phyloP scores from a whole-genome alignment of 768 basidiomycete genomes.

The Lactarius indigo region DNA sequence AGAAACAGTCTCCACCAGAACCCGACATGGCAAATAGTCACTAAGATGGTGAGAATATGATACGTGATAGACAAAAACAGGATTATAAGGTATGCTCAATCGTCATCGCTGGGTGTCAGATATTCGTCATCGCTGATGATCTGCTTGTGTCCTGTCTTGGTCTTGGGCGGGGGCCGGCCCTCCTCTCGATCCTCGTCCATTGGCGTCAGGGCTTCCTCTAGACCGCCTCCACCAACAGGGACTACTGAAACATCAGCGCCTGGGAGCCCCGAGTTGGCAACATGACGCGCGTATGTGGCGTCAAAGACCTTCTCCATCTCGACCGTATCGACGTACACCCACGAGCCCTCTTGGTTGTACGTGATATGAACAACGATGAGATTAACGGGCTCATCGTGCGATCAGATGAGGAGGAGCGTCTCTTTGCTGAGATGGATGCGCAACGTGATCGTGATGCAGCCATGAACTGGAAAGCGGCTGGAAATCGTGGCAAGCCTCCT shows the following conservation, averaged over 20 bases:
- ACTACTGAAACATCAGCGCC: too few species aligned
- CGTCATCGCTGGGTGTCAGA: conserved; percentile 74
- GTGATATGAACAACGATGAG: conserved; percentile 92
- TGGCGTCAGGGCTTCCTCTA: too few species aligned
- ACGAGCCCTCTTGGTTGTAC: conserved; percentile 93
- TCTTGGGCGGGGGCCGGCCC: conserved; percentile 56
- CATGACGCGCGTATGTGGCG: too few species aligned
- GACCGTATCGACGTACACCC: conserved; percentile 93
- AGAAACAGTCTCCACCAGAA: not conserved
- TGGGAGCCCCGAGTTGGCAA: too few species aligned
- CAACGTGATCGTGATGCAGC: conserved; percentile 73
- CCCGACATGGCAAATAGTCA: not conserved
- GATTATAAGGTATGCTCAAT: conserved; percentile 33
- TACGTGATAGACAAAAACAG: conserved; percentile 1
- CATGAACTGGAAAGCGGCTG: too few species aligned
- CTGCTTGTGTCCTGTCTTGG: conserved; percentile 66
- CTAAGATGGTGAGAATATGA: not conserved
- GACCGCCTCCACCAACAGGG: too few species aligned
- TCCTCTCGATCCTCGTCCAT: too few species aligned
- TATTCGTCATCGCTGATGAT: conserved; percentile 65
- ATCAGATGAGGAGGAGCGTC: conserved; percentile 65
- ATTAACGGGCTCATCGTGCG: conserved; percentile 91
- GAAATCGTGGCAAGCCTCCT: too few species aligned
- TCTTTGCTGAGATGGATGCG: conserved; percentile 82
- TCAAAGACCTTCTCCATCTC: too few species aligned